Evolutionary conservation across 2,329 filamentous ascomycete species (phyloP).

Genomic region (Aspergillus sp.): DNA sequence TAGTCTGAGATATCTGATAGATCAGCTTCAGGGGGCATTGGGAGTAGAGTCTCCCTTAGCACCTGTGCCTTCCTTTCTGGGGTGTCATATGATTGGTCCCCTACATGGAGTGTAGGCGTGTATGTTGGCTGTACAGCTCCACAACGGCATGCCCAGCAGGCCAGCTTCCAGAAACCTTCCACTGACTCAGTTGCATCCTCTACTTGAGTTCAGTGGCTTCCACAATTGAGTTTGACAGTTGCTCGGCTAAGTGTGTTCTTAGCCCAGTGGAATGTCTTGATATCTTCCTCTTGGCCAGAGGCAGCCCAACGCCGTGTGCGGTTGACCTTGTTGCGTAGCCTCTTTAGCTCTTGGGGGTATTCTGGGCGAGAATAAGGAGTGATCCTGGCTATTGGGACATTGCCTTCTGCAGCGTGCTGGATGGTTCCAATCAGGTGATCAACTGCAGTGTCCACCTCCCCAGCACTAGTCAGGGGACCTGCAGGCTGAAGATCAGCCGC

Average conservation of each 20-base stretch:
- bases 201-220: background rate
- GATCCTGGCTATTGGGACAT: background rate
- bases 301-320: background rate
- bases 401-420: background rate
- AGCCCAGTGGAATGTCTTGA: background rate
- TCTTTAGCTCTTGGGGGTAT: background rate
- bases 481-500: background rate
- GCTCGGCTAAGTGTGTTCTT: background rate
- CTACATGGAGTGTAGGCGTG: slow-evolving; percentile 1
- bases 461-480: background rate
- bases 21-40: background rate
- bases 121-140: background rate
- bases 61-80: background rate
- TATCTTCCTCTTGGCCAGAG: background rate
- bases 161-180: slow-evolving; percentile 1
- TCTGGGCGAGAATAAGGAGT: background rate
- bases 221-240: background rate
- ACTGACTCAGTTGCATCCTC: background rate
- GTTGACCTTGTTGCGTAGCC: background rate
- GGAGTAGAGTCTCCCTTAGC: slow-evolving; percentile 2
- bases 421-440: background rate
- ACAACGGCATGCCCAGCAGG: background rate
- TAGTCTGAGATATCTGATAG: background rate
- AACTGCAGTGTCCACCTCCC: background rate
- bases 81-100: background rate